These are phyloP conservation scores for Cercophora samala DNA, from an alignment of 495 filamentous ascomycete genomes.

Conservation along the genomic window DNA sequence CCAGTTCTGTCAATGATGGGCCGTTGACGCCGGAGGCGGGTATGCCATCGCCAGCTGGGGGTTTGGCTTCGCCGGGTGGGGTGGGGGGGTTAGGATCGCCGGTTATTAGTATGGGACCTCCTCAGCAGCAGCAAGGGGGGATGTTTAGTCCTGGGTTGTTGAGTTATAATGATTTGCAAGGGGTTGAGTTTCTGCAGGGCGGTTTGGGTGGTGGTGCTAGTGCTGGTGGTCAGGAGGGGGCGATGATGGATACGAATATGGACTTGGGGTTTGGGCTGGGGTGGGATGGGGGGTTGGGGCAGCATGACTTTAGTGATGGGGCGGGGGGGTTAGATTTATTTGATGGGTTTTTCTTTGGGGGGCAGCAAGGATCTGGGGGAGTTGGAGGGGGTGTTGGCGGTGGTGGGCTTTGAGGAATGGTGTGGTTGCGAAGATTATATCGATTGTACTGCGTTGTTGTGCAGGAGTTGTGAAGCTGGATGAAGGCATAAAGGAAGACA, in stretches of 20 bases:
- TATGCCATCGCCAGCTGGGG: neutral
- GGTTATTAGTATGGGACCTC: constrained; percentile 2
- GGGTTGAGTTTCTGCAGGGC: constrained; percentile 46
- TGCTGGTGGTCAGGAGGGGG: constrained; percentile 24
- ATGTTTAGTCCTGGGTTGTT: constrained; percentile 21
- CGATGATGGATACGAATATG: constrained; percentile 44
- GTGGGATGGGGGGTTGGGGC: constrained; percentile 50
- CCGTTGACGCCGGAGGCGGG: constrained; percentile 36
- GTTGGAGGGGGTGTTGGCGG: constrained; percentile 10
- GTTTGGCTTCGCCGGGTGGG: neutral
- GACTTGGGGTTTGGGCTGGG: constrained; percentile 74
- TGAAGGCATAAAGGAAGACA: no score
- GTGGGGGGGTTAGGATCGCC: neutral
- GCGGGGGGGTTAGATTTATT: constrained; percentile 72
- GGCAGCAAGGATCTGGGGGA: constrained; percentile 34
- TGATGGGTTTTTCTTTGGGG: constrained; percentile 90
- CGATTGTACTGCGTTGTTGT: no score
- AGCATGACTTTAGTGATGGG: constrained; percentile 79
- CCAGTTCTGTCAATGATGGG: constrained; percentile 30
- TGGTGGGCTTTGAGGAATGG: neutral
- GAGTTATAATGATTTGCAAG: constrained; percentile 42
- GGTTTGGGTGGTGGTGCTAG: constrained; percentile 1
- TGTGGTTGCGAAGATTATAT: no score
- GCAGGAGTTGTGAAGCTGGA: no score
- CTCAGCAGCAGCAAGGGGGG: constrained; percentile 20